Percentiles rank a stretch among this genome's conserved stretches.
phyloP scores from a whole-genome alignment of 768 basidiomycete genomes.

The Lepiota brunneoincarnata region DNA sequence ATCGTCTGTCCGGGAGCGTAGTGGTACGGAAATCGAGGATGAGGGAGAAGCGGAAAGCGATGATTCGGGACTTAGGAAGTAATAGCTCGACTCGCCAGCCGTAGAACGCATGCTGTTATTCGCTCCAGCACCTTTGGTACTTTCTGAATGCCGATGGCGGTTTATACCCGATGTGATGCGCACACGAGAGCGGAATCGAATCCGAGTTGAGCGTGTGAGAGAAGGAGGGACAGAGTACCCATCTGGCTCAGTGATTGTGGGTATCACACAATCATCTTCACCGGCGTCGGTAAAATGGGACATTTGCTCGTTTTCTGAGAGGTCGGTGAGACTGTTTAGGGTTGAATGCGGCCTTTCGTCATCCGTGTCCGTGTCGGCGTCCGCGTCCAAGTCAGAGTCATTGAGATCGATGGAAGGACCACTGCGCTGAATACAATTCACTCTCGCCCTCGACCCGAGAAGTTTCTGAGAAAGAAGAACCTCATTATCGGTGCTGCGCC shows the following conservation, averaged over 20 bases:
- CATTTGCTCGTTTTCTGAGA: background rate
- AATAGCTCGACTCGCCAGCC: slow-evolving; percentile 15
- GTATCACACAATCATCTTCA: background rate
- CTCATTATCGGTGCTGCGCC: background rate
- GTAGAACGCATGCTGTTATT: background rate
- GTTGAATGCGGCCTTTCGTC: slow-evolving; percentile 1
- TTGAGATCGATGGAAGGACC: background rate
- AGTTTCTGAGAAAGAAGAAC: background rate
- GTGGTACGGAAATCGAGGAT: slow-evolving; percentile 79
- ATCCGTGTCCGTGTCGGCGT: background rate
- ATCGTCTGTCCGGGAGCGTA: slow-evolving; percentile 55
- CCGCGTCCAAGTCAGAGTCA: slow-evolving; percentile 1
- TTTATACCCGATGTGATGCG: slow-evolving; percentile 73
- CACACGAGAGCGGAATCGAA: slow-evolving; percentile 73
- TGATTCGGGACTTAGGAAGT: slow-evolving; percentile 27
- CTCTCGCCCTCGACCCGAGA: background rate
- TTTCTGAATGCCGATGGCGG: slow-evolving; percentile 33
- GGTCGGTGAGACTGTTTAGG: background rate
- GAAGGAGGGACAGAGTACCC: slow-evolving; percentile 3
- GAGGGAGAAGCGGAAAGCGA: slow-evolving; percentile 64
- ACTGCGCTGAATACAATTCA: background rate
- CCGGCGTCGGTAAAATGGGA: background rate
- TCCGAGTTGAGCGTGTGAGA: slow-evolving; percentile 26
- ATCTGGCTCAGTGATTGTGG: background rate
- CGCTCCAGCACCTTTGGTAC: background rate